A percentile compares a stretch with the other conserved stretches of the same genome.
phyloP scores from a whole-genome alignment of 768 basidiomycete genomes.

The Zangia roseola region DNA sequence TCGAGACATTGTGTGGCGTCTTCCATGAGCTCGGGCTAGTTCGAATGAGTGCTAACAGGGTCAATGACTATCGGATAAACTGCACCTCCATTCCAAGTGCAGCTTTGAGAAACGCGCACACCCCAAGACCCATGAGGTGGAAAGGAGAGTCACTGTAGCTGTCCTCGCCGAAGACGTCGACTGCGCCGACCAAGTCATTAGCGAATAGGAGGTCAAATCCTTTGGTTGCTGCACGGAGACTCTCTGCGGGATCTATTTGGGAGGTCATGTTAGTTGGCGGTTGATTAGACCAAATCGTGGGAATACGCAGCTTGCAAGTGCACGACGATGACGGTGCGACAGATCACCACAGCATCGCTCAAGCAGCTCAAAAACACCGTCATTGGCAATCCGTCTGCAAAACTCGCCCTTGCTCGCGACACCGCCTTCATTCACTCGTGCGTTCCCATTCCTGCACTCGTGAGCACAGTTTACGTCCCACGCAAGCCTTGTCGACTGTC shows the following conservation, averaged over 20 bases:
- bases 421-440: constrained; percentile 54
- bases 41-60: background rate
- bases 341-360: constrained; percentile 36
- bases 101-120: constrained; percentile 73
- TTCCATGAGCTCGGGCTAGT: constrained; percentile 56
- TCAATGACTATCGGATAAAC: background rate
- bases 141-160: constrained; percentile 53
- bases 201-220: constrained; percentile 72
- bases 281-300: background rate
- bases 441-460: constrained; percentile 18
- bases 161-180: constrained; percentile 41
- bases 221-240: constrained; percentile 35
- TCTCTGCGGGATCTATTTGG: constrained; percentile 25
- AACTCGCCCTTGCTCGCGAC: constrained; percentile 57
- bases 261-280: background rate
- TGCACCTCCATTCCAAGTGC: constrained; percentile 77
- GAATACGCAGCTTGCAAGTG: background rate
- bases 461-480: background rate
- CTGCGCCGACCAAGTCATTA: constrained; percentile 60
- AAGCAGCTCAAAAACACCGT: constrained; percentile 74
- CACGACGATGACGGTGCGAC: constrained; percentile 30
- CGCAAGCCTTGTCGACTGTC: constrained; percentile 58
- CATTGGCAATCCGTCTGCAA: constrained; percentile 78
- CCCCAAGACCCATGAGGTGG: constrained; percentile 70
- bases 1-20: constrained; percentile 59